Evolutionary conservation across 2,329 filamentous ascomycete species (phyloP).

Genomic region (Cladosporium halotolerans): DNA sequence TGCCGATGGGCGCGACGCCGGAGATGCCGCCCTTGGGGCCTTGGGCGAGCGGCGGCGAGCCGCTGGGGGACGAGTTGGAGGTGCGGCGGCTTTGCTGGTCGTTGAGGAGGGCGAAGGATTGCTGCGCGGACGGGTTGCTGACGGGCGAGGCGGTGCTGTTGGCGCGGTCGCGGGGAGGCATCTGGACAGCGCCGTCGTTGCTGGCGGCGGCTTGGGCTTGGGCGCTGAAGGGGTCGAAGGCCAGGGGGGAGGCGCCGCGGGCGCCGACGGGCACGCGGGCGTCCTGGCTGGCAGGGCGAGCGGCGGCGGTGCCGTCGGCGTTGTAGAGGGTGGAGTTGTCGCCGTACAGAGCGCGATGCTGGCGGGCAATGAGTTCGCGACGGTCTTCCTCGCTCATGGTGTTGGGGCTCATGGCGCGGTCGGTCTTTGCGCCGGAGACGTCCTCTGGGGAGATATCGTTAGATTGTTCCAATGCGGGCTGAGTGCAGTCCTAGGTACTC

Average conservation of each 20-base stretch:
- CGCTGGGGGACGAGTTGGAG: conserved; percentile 78
- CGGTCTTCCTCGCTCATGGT: conserved; percentile 93
- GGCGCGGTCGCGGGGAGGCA: conserved; percentile 41
- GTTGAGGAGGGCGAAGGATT: conserved; percentile 37
- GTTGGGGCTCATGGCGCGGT: conserved; percentile 76
- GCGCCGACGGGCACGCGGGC: conserved; percentile 51
- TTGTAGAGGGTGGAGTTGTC: conserved; percentile 63
- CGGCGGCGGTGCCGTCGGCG: conserved; percentile 60
- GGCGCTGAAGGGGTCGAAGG: conserved; percentile 64
- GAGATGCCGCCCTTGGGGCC: conserved; percentile 53
- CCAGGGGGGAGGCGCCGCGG: conserved; percentile 72
- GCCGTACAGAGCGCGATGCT: conserved; percentile 90
- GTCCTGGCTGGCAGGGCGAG: conserved; percentile 61
- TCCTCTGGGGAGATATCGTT: conserved; percentile 3
- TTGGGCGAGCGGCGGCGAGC: conserved; percentile 63
- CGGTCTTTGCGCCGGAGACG: conserved; percentile 58
- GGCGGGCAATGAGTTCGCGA: conserved; percentile 89
- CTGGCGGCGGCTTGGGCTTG: conserved; percentile 45
- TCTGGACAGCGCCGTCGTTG: conserved; percentile 49
- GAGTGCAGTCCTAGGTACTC: conserved; percentile 29
- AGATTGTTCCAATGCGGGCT: not conserved
- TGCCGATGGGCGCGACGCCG: conserved; percentile 87
- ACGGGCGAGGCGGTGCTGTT: conserved; percentile 80
- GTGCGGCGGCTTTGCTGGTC: conserved; percentile 66
- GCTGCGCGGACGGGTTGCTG: conserved; percentile 51